phyloP scores from a whole-genome alignment of 2,329 filamentous ascomycete genomes.

The Scytalidium lignicola region DNA sequence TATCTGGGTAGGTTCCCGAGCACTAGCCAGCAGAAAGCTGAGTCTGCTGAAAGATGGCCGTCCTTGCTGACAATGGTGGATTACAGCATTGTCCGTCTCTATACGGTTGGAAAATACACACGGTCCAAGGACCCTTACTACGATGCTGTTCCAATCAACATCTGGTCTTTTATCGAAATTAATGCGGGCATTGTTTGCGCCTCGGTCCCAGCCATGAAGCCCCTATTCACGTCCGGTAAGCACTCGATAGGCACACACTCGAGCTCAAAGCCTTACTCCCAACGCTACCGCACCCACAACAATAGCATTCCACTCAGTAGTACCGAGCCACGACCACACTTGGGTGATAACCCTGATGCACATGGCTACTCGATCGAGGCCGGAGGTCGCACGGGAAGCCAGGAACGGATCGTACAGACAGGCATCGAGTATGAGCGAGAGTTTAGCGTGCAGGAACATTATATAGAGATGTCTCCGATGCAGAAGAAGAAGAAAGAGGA shows the following conservation, averaged over 20 bases:
- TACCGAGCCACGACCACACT: not conserved
- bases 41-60: too few species aligned
- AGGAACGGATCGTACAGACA: not conserved
- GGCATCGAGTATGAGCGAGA: not conserved
- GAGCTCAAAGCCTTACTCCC: not conserved
- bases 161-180: slow-evolving; percentile 43
- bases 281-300: not conserved
- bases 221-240: slow-evolving; percentile 14
- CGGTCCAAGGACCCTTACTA: slow-evolving; percentile 20
- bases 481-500: not conserved
- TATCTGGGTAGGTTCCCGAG: slow-evolving; percentile 8
- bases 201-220: slow-evolving; percentile 44
- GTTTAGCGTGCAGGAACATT: not conserved
- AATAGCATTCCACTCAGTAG: not conserved
- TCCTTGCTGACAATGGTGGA: not conserved
- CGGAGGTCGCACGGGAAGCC: not conserved
- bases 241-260: not conserved
- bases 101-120: slow-evolving; percentile 25
- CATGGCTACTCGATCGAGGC: not conserved
- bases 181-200: slow-evolving; percentile 44
- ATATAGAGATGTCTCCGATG: not conserved
- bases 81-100: slow-evolving; percentile 25
- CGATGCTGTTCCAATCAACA: slow-evolving; percentile 16
- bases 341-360: not conserved
- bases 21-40: too few species aligned